phyloP scores from a whole-genome alignment of 305 asterid genomes.

The Euphrasia arctica region DNA sequence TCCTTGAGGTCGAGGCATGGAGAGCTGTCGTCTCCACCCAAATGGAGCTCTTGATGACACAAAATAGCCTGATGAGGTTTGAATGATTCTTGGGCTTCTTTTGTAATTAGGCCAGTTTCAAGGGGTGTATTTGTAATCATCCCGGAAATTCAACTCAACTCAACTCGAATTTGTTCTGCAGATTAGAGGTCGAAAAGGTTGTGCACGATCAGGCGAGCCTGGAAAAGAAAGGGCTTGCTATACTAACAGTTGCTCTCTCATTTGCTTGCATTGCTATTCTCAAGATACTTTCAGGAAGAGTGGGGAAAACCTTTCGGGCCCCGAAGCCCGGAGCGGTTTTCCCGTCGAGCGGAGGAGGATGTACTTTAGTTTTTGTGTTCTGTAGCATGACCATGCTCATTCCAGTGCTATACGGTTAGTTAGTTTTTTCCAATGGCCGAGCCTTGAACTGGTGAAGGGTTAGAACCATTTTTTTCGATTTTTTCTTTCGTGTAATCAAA shows the following conservation, averaged over 20 bases:
- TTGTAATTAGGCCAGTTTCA: not conserved
- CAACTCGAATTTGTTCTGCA: conserved; percentile 31
- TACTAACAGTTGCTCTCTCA: conserved; percentile 49
- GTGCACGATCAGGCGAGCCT: conserved; percentile 49
- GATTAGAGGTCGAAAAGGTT: conserved; percentile 68
- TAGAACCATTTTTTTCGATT: conserved; percentile 3
- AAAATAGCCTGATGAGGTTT: conserved; percentile 79
- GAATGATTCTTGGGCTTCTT: not conserved
- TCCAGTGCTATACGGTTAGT: conserved; percentile 51
- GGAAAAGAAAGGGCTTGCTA: conserved; percentile 64
- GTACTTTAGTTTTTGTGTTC: conserved; percentile 63
- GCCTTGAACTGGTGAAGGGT: conserved; percentile 15
- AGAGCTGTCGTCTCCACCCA: conserved; percentile 46
- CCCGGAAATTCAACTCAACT: not conserved
- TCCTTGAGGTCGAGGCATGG: conserved; percentile 74
- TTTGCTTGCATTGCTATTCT: conserved; percentile 52
- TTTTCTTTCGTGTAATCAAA: not conserved
- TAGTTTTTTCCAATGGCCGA: conserved; percentile 7
- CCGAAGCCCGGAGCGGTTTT: conserved; percentile 30
- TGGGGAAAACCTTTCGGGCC: conserved; percentile 33
- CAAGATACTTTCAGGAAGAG: conserved; percentile 38
- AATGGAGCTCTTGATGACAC: conserved; percentile 58
- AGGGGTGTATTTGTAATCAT: too few relatives aligned
- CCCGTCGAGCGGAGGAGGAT: conserved; percentile 42
- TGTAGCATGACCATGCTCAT: conserved; percentile 65